phyloP scores from a whole-genome alignment of 805 yeast genomes.

The Barnettozyma botsteinii region DNA sequence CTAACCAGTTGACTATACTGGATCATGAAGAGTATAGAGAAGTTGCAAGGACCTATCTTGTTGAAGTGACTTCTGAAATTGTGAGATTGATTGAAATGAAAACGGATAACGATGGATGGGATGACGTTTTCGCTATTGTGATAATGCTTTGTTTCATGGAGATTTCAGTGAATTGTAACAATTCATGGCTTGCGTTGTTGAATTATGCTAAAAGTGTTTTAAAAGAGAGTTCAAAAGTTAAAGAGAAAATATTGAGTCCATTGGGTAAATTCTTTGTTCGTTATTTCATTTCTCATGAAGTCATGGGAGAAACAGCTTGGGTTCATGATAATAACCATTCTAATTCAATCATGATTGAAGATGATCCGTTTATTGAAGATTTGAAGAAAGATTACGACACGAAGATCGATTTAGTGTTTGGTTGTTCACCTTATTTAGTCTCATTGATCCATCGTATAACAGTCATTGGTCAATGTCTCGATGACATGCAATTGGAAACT shows the following conservation, averaged over 20 bases:
- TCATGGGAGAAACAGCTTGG: slow-evolving; percentile 41
- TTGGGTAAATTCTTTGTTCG: slow-evolving; percentile 32
- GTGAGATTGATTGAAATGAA: slow-evolving; percentile 28
- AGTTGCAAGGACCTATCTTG: slow-evolving; percentile 26
- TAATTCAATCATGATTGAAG: slow-evolving; percentile 20
- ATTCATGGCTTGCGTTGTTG: slow-evolving; percentile 33
- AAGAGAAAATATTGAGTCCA: slow-evolving; percentile 26
- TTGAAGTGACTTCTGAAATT: slow-evolving; percentile 27
- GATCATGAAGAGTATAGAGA: slow-evolving; percentile 26
- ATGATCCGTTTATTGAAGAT: slow-evolving; percentile 27
- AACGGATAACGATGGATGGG: slow-evolving; percentile 29
- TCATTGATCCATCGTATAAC: slow-evolving; percentile 33
- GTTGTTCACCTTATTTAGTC: slow-evolving; percentile 35
- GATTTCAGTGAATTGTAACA: slow-evolving; percentile 36
- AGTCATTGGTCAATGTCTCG: slow-evolving; percentile 32
- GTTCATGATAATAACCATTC: slow-evolving; percentile 16
- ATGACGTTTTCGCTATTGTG: slow-evolving; percentile 35
- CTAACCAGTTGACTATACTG: slow-evolving; percentile 29
- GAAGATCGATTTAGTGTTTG: slow-evolving; percentile 34
- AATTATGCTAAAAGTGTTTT: slow-evolving; percentile 34
- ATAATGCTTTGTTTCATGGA: slow-evolving; percentile 37
- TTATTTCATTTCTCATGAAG: slow-evolving; percentile 37
- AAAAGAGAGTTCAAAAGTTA: slow-evolving; percentile 22
- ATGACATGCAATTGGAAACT: slow-evolving; percentile 28
- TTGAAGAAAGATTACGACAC: slow-evolving; percentile 31